Base-by-base conservation (phyloP, 331 rosid species). In the Quercus phellos region DNA sequence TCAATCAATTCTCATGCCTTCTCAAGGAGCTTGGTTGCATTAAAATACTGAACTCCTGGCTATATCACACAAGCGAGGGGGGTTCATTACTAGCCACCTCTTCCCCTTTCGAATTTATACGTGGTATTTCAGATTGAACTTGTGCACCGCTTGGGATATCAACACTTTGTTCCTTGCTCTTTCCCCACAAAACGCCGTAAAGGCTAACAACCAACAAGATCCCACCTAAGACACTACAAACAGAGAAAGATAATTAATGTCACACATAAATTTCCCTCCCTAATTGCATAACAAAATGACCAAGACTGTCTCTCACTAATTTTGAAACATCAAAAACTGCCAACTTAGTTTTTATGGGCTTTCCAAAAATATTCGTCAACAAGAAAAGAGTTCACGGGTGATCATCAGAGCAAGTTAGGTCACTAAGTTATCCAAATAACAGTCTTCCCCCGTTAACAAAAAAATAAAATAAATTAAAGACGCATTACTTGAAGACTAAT, bases 161-260 rank as follows among this genome's bases (percentile, higher is more conserved):
- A 51, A 19, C 17, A 51, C 22, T 21, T 17, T 42, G 77, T 32
- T 91, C 94, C 78, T 79, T 82, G 80, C 77, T 73, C 75, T 88
- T 88, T 16, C 85, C 91, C 97, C 94, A 91, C 5, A 90, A 70
- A 70, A 91, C 90, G 73, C 82, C 27, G 78, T 88, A 90, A 34
- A 91, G 89, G 61, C 97, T 85, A 58, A 53, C 46, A 43, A 84
- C 88, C 73, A 90, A 64, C 77, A 92, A n/a, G 51, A 80, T 73
- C 54, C 90, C 97, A 71, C 94, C 93, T 1, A 87, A 67, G 43
- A 90, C 72, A 30, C 94, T 92, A 84, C 34, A 32, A 83, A 69
- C 24, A 6, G 32, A 80, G 30, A 17, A 70, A 50, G 0, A 27
- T 55, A 74, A 56, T 70, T 55, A 54, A 54, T n/a, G 12, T 3